Percentiles rank a stretch among this genome's conserved stretches.
Conservation (phyloP, 352 stramenopile species). For the Discostella stelligera region DNA sequence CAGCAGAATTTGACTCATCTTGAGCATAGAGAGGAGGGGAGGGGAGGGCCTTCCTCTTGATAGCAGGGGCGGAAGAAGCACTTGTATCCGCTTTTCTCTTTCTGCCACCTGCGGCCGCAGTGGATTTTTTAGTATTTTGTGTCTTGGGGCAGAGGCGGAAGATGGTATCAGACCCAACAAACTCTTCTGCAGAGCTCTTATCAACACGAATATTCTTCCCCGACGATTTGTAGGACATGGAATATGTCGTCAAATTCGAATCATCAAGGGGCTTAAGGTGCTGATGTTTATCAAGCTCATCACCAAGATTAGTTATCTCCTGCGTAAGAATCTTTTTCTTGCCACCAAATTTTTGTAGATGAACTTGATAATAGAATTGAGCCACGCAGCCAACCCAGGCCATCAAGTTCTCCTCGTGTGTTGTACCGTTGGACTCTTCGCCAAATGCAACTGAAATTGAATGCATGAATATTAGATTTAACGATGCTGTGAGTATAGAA, state of each 20-base stretch:
- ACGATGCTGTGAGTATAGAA: neutral
- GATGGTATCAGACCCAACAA: constrained; percentile 8
- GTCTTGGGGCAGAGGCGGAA: constrained; percentile 1
- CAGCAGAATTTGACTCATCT: neutral
- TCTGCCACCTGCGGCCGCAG: neutral
- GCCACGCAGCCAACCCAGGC: constrained; percentile 12
- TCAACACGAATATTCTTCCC: constrained; percentile 13
- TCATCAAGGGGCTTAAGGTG: constrained; percentile 13
- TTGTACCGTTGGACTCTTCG: constrained; percentile 10
- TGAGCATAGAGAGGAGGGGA: neutral
- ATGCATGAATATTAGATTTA: neutral
- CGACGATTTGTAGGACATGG: constrained; percentile 4
- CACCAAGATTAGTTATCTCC: constrained; percentile 6
- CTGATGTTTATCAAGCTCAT: constrained; percentile 3
- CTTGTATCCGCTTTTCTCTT: neutral
- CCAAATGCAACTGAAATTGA: constrained; percentile 7
- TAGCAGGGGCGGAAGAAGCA: neutral
- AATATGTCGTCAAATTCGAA: constrained; percentile 10
- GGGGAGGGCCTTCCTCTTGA: neutral
- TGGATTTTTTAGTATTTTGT: neutral
- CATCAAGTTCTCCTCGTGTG: constrained; percentile 19
- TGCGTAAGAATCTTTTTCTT: constrained; percentile 3
- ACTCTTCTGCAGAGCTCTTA: constrained; percentile 6
- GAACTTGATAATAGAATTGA: constrained; percentile 13
- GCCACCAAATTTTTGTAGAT: constrained; percentile 1